These are phyloP conservation scores for Aphanomyces stellatus DNA, from an alignment of 352 stramenopile genomes.

Conservation along the genomic window DNA sequence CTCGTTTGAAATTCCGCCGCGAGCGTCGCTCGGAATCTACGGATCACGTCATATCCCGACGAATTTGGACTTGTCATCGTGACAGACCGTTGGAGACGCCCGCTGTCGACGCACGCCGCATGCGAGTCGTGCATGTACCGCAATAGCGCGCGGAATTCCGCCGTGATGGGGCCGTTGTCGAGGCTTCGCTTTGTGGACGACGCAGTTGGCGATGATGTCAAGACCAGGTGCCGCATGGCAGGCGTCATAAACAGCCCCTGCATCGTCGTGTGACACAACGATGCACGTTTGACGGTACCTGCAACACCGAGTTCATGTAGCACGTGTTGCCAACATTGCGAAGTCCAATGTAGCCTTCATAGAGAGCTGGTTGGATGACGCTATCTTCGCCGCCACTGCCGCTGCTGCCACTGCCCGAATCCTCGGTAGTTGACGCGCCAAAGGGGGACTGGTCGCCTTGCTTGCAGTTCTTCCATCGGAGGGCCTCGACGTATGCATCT, in stretches of 20 bases:
- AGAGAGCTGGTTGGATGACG: background rate
- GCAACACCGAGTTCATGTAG: slow-evolving; percentile 76
- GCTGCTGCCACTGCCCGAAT: background rate
- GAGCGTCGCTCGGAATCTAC: slow-evolving; percentile 42
- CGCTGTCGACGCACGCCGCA: too few species aligned
- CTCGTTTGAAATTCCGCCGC: slow-evolving; percentile 23
- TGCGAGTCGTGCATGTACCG: slow-evolving; percentile 23
- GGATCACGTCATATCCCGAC: too few species aligned
- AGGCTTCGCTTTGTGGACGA: background rate
- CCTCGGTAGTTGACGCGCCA: background rate
- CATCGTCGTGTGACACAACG: slow-evolving; percentile 66
- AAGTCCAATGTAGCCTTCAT: slow-evolving; percentile 27
- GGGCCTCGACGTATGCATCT: background rate
- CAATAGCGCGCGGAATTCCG: slow-evolving; percentile 26
- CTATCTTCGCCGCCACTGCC: background rate
- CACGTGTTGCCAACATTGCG: slow-evolving; percentile 83
- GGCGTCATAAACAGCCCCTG: slow-evolving; percentile 25
- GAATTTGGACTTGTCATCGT: too few species aligned
- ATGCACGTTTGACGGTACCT: slow-evolving; percentile 57
- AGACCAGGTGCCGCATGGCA: background rate
- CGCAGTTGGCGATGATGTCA: background rate
- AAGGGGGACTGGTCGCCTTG: background rate
- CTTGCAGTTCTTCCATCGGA: slow-evolving; percentile 16
- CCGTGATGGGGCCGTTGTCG: slow-evolving; percentile 8
- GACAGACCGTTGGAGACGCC: too few species aligned